Base-by-base conservation (phyloP, 208 protist species). In the Leishmania mexicana region DNA sequence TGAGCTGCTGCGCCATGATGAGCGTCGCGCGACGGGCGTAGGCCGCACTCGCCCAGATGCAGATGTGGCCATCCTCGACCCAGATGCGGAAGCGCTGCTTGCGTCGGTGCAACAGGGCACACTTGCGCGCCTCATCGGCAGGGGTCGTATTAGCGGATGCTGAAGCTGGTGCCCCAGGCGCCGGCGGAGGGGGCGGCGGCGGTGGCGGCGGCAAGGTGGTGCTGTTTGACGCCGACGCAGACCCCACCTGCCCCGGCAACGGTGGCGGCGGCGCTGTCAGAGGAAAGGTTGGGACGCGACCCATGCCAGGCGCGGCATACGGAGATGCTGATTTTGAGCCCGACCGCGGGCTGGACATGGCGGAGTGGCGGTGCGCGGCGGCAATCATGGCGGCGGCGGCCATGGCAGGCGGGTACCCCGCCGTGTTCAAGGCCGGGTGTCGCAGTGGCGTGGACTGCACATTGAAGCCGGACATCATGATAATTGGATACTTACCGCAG, bases 391-490 rank as follows among this genome's bases (percentile, higher is more conserved):
- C 79, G 10, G 79, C 79, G 5, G 79, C 79, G 2, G 80, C 75
- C 75, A 79, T 60, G 47, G 80, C 80, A 17, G 78, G 83, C 47
- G 79, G 72, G 68, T 85, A 81, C 5, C 79, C 83, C 4, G 87
- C 81, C 6, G 38, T 62, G 78, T 88, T 88, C 72, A 94, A 75
- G 51, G 81, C 77, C 11, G 85, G 81, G 80, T 92, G 88, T 21
- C 85, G 85, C 64, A 93, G 80, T 42, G 88, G 89, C 21, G 86
- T 86, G 8, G 84, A 81, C 75, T 93, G 92, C 73, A 95, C 92
- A 78, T 90, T 92, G 77, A 94, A 90, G 40, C 92, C 92, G 40
- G 92, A 95, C 81, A 93, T 86, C 87, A 95, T 92, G 19, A 92
- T 81, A 47, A 95, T 87, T 8, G 92, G 90, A 28, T 92, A 83